Base-by-base conservation (phyloP, 202 grass and related monocot genomes). In the Elaeis oleifera region DNA sequence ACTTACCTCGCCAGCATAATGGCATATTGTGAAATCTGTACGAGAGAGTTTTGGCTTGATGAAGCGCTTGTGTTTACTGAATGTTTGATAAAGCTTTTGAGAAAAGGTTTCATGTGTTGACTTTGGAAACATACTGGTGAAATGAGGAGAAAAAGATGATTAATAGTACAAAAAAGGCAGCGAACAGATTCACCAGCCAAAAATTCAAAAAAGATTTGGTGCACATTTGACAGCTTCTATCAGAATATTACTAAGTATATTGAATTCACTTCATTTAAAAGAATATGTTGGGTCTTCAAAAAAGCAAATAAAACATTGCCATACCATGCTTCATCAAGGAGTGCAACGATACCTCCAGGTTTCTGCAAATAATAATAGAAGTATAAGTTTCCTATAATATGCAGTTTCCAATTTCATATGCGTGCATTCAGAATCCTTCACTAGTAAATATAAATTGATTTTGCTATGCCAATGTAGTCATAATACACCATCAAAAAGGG, bases 61-160 rank as follows among this genome's bases (percentile, higher is more conserved):
- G 54, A 99, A 99, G 18, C 94, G 84, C 71, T 92, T 89, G 76
- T 99, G 75, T 62, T 74, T 75, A 79, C 84, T 84, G 72, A 94
- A 99, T 52, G 94, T 99, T 66, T 99, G 94, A 76, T 99, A 99
- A 19, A 99, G 75, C 75, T 99, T 99, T 75, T 99, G 88, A 55
- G 85, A 60, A 81, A 99, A 99, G 19, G 94, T 99, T 80, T 99
- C 94, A 24, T 99, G 94, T 65, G 94, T 99, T 65, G 94, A 92
- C 72, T 89, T 99, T 52, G 94, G 94, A 65, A 99, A 99, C 94
- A 99, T 99, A 56, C 94, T 99, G 70, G 64, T 84, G 53, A 24
- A 44, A 44, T 13, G 36, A 9, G 36, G 9, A 44, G 7, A 76
- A 60, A 75, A 83, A 27, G 51, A 5, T 59, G n/a, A 56, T 55